These are phyloP conservation scores for Termitomyces sp. DNA, from an alignment of 768 basidiomycete genomes.

Conservation along the genomic window DNA sequence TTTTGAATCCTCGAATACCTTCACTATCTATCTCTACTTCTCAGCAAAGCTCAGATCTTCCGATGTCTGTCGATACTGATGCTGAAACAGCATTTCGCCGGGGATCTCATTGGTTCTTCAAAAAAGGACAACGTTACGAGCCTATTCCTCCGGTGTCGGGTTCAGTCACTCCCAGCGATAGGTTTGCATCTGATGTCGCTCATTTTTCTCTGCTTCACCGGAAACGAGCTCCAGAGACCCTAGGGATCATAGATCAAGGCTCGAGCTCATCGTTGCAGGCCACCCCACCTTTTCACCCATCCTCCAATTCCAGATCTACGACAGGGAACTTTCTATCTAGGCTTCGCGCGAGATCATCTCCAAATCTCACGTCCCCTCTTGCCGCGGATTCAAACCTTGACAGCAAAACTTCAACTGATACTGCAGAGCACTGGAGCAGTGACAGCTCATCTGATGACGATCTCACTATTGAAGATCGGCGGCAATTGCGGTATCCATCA, in stretches of 20 bases:
- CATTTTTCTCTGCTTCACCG: slow-evolving; percentile 41
- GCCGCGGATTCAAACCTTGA: slow-evolving; percentile 21
- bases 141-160: slow-evolving; percentile 31
- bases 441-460: slow-evolving; percentile 58
- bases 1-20: slow-evolving; percentile 13
- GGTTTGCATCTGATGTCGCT: slow-evolving; percentile 32
- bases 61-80: slow-evolving; percentile 77
- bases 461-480: slow-evolving; percentile 17
- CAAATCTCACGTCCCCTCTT: slow-evolving; percentile 38
- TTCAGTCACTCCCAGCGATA: slow-evolving; percentile 29
- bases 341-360: slow-evolving; percentile 42
- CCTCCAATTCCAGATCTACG: slow-evolving; percentile 13
- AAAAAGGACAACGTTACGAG: slow-evolving; percentile 39
- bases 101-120: slow-evolving; percentile 54
- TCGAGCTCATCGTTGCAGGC: not conserved
- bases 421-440: slow-evolving; percentile 49
- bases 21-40: slow-evolving; percentile 28
- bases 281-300: not conserved
- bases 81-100: slow-evolving; percentile 67
- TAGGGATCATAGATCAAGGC: slow-evolving; percentile 12
- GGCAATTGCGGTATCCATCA: slow-evolving; percentile 13
- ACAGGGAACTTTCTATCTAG: slow-evolving; percentile 37
- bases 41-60: slow-evolving; percentile 43
- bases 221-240: slow-evolving; percentile 45
- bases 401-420: slow-evolving; percentile 23